Conservation (phyloP, 2,329 filamentous ascomycete species). For the Sclerotinia sclerotiorum region DNA sequence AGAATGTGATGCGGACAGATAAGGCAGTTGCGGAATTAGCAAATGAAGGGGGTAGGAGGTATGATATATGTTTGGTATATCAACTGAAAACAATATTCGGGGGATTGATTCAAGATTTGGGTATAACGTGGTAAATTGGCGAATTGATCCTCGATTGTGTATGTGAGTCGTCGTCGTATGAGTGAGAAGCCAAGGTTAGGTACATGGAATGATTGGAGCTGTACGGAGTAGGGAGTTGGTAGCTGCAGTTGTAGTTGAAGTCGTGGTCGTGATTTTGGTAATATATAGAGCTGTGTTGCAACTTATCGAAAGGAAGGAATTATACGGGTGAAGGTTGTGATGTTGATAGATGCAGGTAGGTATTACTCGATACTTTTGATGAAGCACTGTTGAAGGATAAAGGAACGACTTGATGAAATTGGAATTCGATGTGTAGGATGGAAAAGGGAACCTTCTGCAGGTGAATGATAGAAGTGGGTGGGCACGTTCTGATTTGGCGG, state of each 20-base stretch:
- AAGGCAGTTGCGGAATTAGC: background rate
- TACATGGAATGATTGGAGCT: background rate
- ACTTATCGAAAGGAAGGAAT: background rate
- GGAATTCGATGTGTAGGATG: background rate
- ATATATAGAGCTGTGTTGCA: background rate
- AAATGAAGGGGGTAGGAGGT: background rate
- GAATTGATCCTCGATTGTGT: background rate
- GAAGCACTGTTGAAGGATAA: background rate
- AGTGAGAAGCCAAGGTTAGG: background rate
- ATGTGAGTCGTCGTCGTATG: background rate
- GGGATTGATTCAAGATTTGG: conserved; percentile 12
- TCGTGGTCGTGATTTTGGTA: background rate
- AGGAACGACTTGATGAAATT: background rate
- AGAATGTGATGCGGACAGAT: background rate
- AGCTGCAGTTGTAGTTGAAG: background rate
- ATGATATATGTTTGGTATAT: background rate
- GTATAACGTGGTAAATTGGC: background rate
- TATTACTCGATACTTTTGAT: background rate
- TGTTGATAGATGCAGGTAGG: background rate
- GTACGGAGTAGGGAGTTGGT: background rate
- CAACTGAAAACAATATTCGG: conserved; percentile 9
- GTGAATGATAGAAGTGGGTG: conserved; percentile 14
- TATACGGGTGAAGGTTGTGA: background rate
- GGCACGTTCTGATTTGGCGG: background rate
- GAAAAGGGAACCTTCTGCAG: background rate